A percentile compares a stretch with the other conserved stretches of the same genome.
Evolutionary conservation across 345 rosid species (phyloP).

Genomic region (Kandelia obovata): DNA sequence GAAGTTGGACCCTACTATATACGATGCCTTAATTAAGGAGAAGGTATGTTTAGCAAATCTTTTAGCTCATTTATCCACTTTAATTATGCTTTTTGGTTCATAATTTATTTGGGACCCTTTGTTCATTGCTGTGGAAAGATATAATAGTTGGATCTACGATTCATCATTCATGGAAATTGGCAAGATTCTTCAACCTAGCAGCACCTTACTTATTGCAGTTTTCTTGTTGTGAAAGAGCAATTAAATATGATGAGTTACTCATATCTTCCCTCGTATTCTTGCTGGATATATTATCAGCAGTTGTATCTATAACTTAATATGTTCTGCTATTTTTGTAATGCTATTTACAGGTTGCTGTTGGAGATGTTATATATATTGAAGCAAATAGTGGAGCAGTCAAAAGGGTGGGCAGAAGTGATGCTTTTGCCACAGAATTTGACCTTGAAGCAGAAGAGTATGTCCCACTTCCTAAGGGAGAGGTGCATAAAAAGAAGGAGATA

Average conservation of each 20-base stretch:
- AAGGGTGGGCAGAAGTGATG: conserved; percentile 93
- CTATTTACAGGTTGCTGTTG: conserved; percentile 69
- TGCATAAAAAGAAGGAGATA: conserved; percentile 96
- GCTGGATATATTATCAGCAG: not conserved
- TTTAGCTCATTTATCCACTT: not conserved
- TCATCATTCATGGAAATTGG: too few species aligned
- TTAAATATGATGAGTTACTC: not conserved
- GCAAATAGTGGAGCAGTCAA: conserved; percentile 97
- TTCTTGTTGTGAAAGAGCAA: not conserved
- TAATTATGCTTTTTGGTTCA: not conserved
- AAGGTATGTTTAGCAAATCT: conserved; percentile 49
- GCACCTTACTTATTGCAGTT: not conserved
- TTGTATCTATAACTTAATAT: not conserved
- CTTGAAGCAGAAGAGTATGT: conserved; percentile 99
- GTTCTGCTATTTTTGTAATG: not conserved
- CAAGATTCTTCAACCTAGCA: too few species aligned
- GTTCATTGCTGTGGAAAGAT: not conserved
- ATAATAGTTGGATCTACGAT: too few species aligned
- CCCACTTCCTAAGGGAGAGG: conserved; percentile 98
- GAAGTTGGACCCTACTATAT: conserved; percentile 93
- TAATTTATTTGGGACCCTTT: not conserved
- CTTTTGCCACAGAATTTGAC: conserved; percentile 92
- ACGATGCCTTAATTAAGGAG: conserved; percentile 95
- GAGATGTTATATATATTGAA: conserved; percentile 96
- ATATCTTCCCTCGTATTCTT: not conserved